phyloP scores from a whole-genome alignment of 805 yeast genomes.

The Suhomyces prunicola region DNA sequence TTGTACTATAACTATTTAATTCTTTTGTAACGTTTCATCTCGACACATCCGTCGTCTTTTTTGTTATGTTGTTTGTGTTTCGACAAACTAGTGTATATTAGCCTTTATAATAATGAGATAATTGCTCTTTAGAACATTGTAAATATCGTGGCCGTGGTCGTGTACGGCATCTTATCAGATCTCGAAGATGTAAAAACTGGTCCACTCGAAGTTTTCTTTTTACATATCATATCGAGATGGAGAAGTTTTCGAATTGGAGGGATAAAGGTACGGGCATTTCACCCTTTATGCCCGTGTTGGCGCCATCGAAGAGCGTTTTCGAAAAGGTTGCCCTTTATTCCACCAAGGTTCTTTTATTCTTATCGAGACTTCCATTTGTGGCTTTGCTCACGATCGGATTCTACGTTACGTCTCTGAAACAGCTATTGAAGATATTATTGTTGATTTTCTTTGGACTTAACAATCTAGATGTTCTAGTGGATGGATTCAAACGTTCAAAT shows the following conservation, averaged over 20 bases:
- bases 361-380: constrained; percentile 31
- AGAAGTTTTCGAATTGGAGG: constrained; percentile 78
- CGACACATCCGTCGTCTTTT: not conserved
- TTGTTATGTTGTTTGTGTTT: constrained; percentile 2
- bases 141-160: not conserved
- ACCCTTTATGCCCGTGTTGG: constrained; percentile 67
- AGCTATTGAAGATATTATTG: constrained; percentile 19
- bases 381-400: constrained; percentile 16
- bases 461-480: constrained; percentile 38
- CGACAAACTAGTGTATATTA: constrained; percentile 16
- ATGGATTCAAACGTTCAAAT: constrained; percentile 49
- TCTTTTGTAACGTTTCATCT: constrained; percentile 6
- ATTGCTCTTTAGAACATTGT: constrained; percentile 2
- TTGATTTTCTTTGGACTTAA: constrained; percentile 34
- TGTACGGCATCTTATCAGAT: not conserved
- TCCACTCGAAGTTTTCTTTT: not conserved
- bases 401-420: constrained; percentile 16
- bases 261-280: constrained; percentile 93
- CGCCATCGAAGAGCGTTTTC: constrained; percentile 4
- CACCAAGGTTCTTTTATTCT: constrained; percentile 10
- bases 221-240: constrained; percentile 45
- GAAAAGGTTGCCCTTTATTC: constrained; percentile 6
- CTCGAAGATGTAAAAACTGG: not conserved
- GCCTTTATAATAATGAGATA: constrained; percentile 12
- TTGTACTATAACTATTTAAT: constrained; percentile 9